phyloP scores from a whole-genome alignment of 176 grass and related monocot genomes.

The Phoenix dactylifera region DNA sequence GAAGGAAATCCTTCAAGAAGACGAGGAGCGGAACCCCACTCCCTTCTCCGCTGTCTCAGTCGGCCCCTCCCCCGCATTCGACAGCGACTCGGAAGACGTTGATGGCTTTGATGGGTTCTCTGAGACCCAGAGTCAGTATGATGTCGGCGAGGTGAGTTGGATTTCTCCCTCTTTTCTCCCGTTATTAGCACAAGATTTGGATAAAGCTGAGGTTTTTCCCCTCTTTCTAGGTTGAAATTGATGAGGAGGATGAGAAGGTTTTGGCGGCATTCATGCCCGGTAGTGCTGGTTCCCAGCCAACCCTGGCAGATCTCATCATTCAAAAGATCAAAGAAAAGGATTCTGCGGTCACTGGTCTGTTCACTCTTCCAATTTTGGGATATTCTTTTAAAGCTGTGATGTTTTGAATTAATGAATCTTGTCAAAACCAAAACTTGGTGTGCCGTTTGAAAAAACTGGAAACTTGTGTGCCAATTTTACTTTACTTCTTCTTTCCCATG shows the following conservation, averaged over 20 bases:
- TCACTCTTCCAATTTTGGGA: not conserved
- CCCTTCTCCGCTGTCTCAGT: constrained; percentile 23
- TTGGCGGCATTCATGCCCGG: constrained; percentile 61
- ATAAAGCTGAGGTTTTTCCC: not conserved
- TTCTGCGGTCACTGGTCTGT: constrained; percentile 35
- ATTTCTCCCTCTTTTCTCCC: too few species aligned
- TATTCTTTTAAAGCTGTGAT: too few species aligned
- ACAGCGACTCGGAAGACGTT: constrained; percentile 26
- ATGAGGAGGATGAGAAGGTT: constrained; percentile 82
- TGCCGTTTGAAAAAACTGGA: too few species aligned
- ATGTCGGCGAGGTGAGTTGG: constrained; percentile 40
- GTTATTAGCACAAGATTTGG: not conserved
- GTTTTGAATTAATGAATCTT: too few species aligned
- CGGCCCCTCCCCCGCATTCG: constrained; percentile 2
- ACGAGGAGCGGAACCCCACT: constrained; percentile 5
- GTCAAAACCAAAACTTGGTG: too few species aligned
- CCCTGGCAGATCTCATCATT: constrained; percentile 72
- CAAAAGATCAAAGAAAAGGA: constrained; percentile 87
- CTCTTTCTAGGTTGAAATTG: constrained; percentile 50
- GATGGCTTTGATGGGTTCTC: constrained; percentile 73
- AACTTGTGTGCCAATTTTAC: too few species aligned
- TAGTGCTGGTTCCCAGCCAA: constrained; percentile 34
- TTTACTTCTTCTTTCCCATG: too few species aligned
- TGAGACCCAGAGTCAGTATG: constrained; percentile 61
- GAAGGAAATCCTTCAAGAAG: constrained; percentile 53